These are phyloP conservation scores for Poteriospumella lacustris DNA, from an alignment of 108 stramenopile genomes.

Conservation along the genomic window DNA sequence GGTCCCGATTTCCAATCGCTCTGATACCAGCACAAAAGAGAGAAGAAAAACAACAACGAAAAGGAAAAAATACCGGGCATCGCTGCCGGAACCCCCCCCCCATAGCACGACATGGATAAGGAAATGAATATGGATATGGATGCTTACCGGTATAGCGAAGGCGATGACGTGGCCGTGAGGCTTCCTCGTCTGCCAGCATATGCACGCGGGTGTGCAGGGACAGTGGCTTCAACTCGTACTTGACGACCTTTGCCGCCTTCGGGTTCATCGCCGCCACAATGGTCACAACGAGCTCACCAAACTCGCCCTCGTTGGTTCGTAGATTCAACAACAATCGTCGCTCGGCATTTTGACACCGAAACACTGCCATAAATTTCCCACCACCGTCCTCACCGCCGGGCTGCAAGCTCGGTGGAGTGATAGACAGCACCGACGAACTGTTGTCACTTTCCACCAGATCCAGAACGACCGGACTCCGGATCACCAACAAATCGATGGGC, in stretches of 20 bases:
- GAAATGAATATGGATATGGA: no score
- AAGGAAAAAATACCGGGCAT: no score
- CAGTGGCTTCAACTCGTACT: slow-evolving; percentile 44
- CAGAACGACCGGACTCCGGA: slow-evolving; percentile 20
- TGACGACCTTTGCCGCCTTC: slow-evolving; percentile 36
- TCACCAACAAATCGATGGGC: slow-evolving; percentile 42
- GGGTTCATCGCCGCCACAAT: slow-evolving; percentile 41
- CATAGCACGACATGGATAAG: neutral
- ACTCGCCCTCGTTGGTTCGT: slow-evolving; percentile 25
- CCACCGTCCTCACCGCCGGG: neutral
- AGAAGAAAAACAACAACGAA: neutral
- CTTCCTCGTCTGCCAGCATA: neutral
- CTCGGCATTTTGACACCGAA: slow-evolving; percentile 45
- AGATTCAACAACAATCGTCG: neutral
- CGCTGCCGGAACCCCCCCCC: no score
- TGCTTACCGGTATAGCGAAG: slow-evolving; percentile 16
- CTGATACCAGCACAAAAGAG: slow-evolving; percentile 18
- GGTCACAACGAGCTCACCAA: slow-evolving; percentile 42
- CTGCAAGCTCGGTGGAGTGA: neutral
- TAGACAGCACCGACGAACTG: slow-evolving; percentile 24
- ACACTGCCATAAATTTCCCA: slow-evolving; percentile 30
- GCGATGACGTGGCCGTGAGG: slow-evolving; percentile 34
- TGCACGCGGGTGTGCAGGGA: slow-evolving; percentile 48
- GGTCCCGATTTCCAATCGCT: neutral
- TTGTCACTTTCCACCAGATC: slow-evolving; percentile 38